Conservation (phyloP, 495 filamentous ascomycete species). For the Penicillium coprophilum region DNA sequence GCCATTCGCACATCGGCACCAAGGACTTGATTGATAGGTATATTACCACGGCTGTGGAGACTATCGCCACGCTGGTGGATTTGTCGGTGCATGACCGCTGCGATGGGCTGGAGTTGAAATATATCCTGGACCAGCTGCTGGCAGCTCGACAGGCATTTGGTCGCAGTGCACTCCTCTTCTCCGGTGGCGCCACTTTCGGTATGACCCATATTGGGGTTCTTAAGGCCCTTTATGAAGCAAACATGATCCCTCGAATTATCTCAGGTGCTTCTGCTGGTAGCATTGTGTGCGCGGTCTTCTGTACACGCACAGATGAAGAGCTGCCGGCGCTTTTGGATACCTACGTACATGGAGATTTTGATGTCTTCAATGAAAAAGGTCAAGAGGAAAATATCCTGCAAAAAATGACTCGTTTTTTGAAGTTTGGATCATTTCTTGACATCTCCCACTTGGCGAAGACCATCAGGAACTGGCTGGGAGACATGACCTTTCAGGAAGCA, state of each 20-base stretch:
- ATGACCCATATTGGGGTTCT: constrained; percentile 97
- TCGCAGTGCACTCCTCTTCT: constrained; percentile 80
- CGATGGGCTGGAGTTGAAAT: constrained; percentile 57
- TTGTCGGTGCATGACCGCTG: constrained; percentile 55
- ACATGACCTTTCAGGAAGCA: constrained; percentile 92
- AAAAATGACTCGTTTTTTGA: constrained; percentile 73
- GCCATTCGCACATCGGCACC: constrained; percentile 81
- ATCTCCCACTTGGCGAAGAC: constrained; percentile 75
- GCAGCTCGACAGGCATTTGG: constrained; percentile 84
- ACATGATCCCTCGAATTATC: constrained; percentile 83
- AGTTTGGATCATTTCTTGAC: constrained; percentile 79
- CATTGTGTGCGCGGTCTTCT: constrained; percentile 85
- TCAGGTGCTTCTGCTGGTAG: constrained; percentile 94
- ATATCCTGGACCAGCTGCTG: constrained; percentile 72
- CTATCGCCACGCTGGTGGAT: constrained; percentile 68
- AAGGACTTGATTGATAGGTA: constrained; percentile 85
- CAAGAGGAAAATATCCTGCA: constrained; percentile 66
- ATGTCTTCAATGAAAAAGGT: constrained; percentile 75
- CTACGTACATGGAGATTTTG: constrained; percentile 79
- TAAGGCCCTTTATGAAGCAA: constrained; percentile 74
- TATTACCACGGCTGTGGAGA: constrained; percentile 72
- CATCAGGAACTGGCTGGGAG: constrained; percentile 76
- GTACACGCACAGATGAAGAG: constrained; percentile 82
- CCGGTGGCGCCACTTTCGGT: constrained; percentile 89
- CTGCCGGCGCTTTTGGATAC: constrained; percentile 67